Base-by-base conservation (phyloP, 1,284 basidiomycete genomes). In the Microbotryum intermedium region DNA sequence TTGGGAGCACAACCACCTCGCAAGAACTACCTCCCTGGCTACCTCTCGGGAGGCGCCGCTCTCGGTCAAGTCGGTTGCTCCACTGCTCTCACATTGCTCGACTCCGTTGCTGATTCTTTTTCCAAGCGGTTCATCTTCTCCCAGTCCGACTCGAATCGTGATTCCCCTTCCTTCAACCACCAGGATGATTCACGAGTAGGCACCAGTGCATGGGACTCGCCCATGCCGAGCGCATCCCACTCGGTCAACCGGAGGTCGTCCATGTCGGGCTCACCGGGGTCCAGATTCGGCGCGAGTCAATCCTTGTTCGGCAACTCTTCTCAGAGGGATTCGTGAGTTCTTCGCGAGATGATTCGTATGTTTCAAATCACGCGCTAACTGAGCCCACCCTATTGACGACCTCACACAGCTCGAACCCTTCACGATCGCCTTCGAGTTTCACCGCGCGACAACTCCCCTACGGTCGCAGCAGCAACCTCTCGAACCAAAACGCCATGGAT, bases 401-500 rank as follows among this genome's bases (percentile, higher is more conserved):
- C 23, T 23, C 26, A 6, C 26, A 23, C 50, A 30, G 21, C 21
- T 26, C 34, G 13, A 39, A 39, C 16, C 34, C 34, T 16, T 11
- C 34, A 11, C 34, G 34, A 16, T 39, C 34, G 18, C 34, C 34
- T 16, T 39, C 34, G 34, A 39, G 5, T 3, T 7, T 20, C 50
- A 45, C 9, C 4, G 20, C 62, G 58, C 62, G 29, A 20, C 29
- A 39, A 62, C 66, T 13, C 69, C 65, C 2, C 64, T 64, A n/a
- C 66, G 66, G 50, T 70, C 69, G 34, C 69, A 39, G 18, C 34
- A 39, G 34, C 34, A 11, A 39, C 1, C 58, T 51, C 6, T 59
- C 52, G 18, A 66, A 58, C 46, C 58, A 53, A 23, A 55, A 57
- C 26, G 68, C 67, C 46, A 60, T 64, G 57, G 69, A 72, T 28